Base-by-base conservation (phyloP, 2,329 filamentous ascomycete species). In the Hypoxylon sp. region DNA sequence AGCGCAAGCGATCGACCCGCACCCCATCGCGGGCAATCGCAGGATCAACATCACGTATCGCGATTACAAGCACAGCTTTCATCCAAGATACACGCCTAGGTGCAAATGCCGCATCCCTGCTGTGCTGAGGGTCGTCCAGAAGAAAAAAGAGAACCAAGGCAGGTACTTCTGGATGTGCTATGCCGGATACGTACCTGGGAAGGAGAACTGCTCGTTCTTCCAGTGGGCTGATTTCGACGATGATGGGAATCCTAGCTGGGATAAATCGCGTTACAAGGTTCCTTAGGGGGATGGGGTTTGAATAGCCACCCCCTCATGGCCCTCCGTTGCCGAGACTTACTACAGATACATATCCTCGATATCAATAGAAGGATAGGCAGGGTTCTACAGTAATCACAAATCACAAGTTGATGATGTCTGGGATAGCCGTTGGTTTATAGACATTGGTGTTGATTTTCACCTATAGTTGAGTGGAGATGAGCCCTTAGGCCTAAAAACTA, bases 151-250 rank as follows among this genome's bases (percentile, higher is more conserved):
- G 60, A 93, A 84, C 44, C 78, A 84, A 59, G 92, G 93, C 0
- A 79, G 80, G 63, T 96, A 97, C 68, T 94, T 95, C 72, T 96
- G 91, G 91, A 94, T 93, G 88, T 97, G 94, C 64, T 84, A 96
- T 71, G 84, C 84, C 0, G 84, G 87, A 5, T 89, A 86, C 63
- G 79, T 86, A 2, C 87, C 87, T 0, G 87, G 82, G 35, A 87
- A 79, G 72, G 73, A 84, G 27, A 84, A 82, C 4, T 96, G 91
- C 65, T 76, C 80, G 0, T 94, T 88, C 64, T 96, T 96, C 62
- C 79, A 89, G 55, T 96, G 91, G 91, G 91, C 89, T 0, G 81
- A 87, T 44, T 95, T 96, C 70, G 87, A 93, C 62, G 86, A 95
- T 25, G 88, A 97, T 68, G 93, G 93, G 1, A 84, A 89, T 61